A percentile compares a stretch with the other conserved stretches of the same genome.
Conservation (phyloP, 192 early-diverging fungal species). For the Coemansia sp. region DNA sequence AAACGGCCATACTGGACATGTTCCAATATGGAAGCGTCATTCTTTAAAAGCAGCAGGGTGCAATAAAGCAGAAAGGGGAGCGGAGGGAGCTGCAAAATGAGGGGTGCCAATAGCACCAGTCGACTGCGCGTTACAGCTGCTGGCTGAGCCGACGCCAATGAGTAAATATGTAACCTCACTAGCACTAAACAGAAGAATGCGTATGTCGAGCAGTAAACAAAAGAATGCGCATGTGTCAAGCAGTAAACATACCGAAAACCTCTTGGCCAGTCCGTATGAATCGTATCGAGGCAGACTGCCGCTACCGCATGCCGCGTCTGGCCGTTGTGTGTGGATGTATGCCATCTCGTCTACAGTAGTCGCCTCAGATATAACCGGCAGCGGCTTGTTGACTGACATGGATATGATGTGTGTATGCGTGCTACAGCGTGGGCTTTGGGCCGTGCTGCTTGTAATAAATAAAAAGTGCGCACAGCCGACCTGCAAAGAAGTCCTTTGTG, state of each 20-base stretch:
- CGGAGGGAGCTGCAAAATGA: background rate
- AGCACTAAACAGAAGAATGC: slow-evolving; percentile 5
- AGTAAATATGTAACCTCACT: background rate
- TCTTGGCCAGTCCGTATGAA: slow-evolving; percentile 10
- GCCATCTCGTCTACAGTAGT: slow-evolving; percentile 13
- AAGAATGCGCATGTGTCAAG: background rate
- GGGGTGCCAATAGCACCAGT: background rate
- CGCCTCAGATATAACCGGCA: slow-evolving; percentile 33
- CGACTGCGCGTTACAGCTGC: background rate
- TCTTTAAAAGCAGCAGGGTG: background rate
- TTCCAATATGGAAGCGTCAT: slow-evolving; percentile 1
- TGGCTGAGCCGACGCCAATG: background rate
- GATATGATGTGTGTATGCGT: background rate
- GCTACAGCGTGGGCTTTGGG: background rate
- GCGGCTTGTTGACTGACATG: slow-evolving; percentile 47
- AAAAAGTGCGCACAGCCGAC: background rate
- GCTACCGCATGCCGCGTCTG: slow-evolving; percentile 13
- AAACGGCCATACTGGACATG: background rate
- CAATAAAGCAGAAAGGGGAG: background rate
- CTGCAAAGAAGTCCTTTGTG: background rate
- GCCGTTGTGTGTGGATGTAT: slow-evolving; percentile 8
- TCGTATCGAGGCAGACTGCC: slow-evolving; percentile 1
- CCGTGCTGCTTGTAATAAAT: background rate
- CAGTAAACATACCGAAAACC: slow-evolving; percentile 40
- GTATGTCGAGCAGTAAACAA: background rate